phyloP scores from a whole-genome alignment of 2,329 filamentous ascomycete species.

The Paraphoma sp. region DNA sequence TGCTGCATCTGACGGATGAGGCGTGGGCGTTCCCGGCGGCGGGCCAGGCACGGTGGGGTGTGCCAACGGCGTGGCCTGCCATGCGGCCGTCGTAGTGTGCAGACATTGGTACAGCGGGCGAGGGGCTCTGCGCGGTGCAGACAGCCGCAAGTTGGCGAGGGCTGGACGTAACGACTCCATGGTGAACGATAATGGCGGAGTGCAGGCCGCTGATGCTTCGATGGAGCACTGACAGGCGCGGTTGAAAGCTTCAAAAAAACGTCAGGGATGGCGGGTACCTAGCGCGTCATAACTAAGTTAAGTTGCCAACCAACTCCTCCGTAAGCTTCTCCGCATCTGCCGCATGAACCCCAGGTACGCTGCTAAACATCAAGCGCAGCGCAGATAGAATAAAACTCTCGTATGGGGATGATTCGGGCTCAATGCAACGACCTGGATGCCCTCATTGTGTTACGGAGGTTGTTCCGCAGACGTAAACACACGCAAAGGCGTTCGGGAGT shows the following conservation, averaged over 20 bases:
- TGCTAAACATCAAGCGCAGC: background rate
- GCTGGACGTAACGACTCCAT: slow-evolving; percentile 42
- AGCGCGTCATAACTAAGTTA: background rate
- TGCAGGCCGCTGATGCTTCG: too few relatives aligned
- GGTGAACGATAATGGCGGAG: slow-evolving; percentile 4
- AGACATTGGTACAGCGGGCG: slow-evolving; percentile 45
- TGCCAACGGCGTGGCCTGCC: slow-evolving; percentile 62
- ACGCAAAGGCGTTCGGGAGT: too few relatives aligned
- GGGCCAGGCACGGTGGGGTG: slow-evolving; percentile 65
- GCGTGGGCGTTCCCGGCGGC: slow-evolving; percentile 63
- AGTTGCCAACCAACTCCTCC: too few relatives aligned
- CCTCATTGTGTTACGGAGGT: too few relatives aligned
- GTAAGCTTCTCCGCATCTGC: background rate
- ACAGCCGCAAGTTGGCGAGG: slow-evolving; percentile 25
- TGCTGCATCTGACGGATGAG: slow-evolving; percentile 55
- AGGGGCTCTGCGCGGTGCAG: slow-evolving; percentile 20
- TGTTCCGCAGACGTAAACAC: too few relatives aligned
- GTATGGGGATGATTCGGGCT: too few relatives aligned
- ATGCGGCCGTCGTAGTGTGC: slow-evolving; percentile 48
- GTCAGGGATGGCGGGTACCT: too few relatives aligned
- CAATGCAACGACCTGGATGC: too few relatives aligned
- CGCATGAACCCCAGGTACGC: background rate
- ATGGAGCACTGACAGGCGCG: too few relatives aligned
- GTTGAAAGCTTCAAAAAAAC: too few relatives aligned
- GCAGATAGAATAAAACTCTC: too few relatives aligned